These are phyloP conservation scores for Clohesyomyces aquaticus DNA, from an alignment of 495 filamentous ascomycete species.

Conservation along the genomic window DNA sequence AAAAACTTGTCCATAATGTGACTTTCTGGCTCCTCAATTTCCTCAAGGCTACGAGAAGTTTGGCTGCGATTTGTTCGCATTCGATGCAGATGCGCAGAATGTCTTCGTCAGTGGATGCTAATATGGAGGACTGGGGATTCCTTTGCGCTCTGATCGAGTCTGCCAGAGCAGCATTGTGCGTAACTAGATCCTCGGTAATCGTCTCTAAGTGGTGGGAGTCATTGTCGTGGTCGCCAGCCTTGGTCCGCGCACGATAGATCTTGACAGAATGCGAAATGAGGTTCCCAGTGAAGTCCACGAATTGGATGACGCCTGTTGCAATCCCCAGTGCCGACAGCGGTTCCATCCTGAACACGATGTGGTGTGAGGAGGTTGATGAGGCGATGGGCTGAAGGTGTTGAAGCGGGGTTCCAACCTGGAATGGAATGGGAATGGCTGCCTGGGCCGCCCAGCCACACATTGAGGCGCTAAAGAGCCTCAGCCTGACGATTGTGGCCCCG, in stretches of 20 bases:
- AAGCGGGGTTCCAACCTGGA: too few relatives aligned
- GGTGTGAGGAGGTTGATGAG: too few relatives aligned
- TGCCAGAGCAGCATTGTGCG: not conserved
- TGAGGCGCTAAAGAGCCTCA: too few relatives aligned
- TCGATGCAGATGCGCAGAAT: constrained; percentile 1
- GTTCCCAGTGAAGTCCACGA: constrained; percentile 11
- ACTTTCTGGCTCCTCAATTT: constrained; percentile 6
- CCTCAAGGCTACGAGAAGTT: not conserved
- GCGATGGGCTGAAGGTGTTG: too few relatives aligned
- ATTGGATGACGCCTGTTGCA: constrained; percentile 18
- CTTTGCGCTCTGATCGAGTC: not conserved
- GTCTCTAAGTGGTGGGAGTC: not conserved
- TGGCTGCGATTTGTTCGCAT: not conserved
- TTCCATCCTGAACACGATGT: constrained; percentile 8
- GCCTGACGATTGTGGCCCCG: too few relatives aligned
- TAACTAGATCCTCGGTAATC: not conserved
- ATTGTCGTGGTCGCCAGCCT: not conserved
- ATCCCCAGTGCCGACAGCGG: constrained; percentile 9
- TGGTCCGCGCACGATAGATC: not conserved
- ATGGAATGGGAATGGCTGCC: too few relatives aligned
- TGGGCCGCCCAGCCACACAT: too few relatives aligned
- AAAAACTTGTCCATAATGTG: constrained; percentile 11
- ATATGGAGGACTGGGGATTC: not conserved
- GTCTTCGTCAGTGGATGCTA: not conserved
- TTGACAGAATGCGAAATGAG: constrained; percentile 2